These are phyloP conservation scores for Kuraishia piskuri DNA, from an alignment of 805 yeast species.

Conservation along the genomic window DNA sequence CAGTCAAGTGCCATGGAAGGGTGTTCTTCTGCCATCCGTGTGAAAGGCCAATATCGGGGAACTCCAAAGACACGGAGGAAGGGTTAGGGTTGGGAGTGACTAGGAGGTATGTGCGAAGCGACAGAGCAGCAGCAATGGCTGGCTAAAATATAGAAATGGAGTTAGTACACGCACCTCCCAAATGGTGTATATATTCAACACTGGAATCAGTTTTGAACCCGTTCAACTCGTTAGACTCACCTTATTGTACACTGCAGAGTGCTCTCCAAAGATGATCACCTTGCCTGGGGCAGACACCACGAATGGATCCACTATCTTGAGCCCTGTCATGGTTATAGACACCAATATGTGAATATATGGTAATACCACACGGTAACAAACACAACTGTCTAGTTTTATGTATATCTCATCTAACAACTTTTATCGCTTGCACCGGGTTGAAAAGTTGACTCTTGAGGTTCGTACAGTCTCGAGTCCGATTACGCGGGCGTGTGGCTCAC, in stretches of 20 bases:
- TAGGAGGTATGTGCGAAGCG: constrained; percentile 73
- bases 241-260: constrained; percentile 85
- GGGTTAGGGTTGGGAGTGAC: constrained; percentile 39
- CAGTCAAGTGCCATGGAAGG: constrained; percentile 48
- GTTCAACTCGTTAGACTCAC: constrained; percentile 19
- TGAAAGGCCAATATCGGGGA: constrained; percentile 72
- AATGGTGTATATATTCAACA: constrained; percentile 1
- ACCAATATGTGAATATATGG: not conserved
- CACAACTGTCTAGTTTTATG: not conserved
- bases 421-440: not conserved
- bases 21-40: constrained; percentile 54
- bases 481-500: not conserved
- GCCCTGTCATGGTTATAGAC: not conserved
- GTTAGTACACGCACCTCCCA: too few species aligned
- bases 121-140: constrained; percentile 92
- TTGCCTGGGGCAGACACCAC: constrained; percentile 93
- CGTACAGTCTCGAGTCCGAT: not conserved
- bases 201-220: too few species aligned
- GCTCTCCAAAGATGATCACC: constrained; percentile 93
- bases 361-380: too few species aligned
- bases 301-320: constrained; percentile 35
- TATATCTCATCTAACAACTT: not conserved
- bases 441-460: not conserved
- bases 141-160: constrained; percentile 40
- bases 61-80: constrained; percentile 51